Evolutionary conservation across 108 stramenopile genomes (phyloP), one percentile per base, ranked within the genome.

Genomic region (Schizochytrium sp.): DNA sequence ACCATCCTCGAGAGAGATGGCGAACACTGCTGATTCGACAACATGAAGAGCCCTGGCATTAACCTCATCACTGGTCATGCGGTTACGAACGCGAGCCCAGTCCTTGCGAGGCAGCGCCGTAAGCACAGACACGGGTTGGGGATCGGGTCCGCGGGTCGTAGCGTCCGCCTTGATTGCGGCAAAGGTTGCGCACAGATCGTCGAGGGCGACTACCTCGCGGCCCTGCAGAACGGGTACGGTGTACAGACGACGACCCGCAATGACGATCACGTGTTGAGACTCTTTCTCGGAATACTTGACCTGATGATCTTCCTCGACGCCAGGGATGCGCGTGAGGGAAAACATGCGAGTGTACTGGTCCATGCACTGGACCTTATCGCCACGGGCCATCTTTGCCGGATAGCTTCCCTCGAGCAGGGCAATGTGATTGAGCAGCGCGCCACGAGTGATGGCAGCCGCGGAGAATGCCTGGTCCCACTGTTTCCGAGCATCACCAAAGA

Each of bases 291-390:
- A 10, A 28, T 55, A 89, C 55, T 5, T 18, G n/a, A 3, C 87
- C 1, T 59, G 29, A 25, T 89, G 88, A 47, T 89, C 89, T 8
- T 51, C 25, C 51, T 34, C 48, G 47, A 72, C 25, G 44, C 58
- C 83, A 5, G 89, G 89, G 51, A 87, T 44, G 5, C 87, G 41
- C 16, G 14, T 44, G 12, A 41, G 28, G 34, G 28, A 88, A 48
- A 89, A 89, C 89, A 89, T 89, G 57, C 89, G 89, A 5, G 45
- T 88, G 23, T 57, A 89, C 76, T 89, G 89, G 45, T 87, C 41
- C 89, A 89, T 89, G 83, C 83, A 76, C 57, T 53, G 45, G 19
- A 45, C 23, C 76, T 12, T 23, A 6, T 23, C 51, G 45, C 48
- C 76, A 18, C 63, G 63, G 51, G 25, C 76, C 51, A 1, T 23